Conservation (phyloP, 2,329 filamentous ascomycete species). For the Westerdykella aurantiaca region DNA sequence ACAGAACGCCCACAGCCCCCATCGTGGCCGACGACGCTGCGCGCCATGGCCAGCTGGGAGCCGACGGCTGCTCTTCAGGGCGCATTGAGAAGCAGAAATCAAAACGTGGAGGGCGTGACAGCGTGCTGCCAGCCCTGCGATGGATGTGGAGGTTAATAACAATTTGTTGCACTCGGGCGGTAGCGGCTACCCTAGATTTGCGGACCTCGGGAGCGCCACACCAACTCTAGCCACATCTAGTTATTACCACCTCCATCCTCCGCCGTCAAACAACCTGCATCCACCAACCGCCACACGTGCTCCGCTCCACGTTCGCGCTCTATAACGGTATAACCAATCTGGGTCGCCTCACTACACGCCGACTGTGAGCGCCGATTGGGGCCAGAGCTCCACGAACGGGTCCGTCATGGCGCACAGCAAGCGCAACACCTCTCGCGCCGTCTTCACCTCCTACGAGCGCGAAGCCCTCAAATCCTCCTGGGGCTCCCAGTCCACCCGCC, state of each 20-base stretch:
- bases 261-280: too few species aligned
- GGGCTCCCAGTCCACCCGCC: conserved; percentile 74
- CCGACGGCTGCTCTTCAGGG: conserved; percentile 41
- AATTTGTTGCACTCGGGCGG: too few species aligned
- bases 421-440: conserved; percentile 83
- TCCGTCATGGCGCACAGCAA: conserved; percentile 52
- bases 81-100: conserved; percentile 30
- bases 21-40: conserved; percentile 68
- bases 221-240: too few species aligned
- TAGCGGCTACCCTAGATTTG: too few species aligned
- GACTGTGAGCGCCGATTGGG: not conserved
- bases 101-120: too few species aligned
- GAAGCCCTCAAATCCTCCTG: conserved; percentile 74
- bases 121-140: too few species aligned
- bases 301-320: too few species aligned
- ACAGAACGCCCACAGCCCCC: conserved; percentile 64
- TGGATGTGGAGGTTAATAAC: too few species aligned
- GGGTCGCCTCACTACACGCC: not conserved
- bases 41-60: conserved; percentile 64
- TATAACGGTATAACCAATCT: too few species aligned
- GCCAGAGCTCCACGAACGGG: not conserved
- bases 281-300: too few species aligned
- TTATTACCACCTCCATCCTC: not conserved
- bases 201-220: too few species aligned
- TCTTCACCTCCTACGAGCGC: conserved; percentile 92